These are phyloP conservation scores for Helianthus annuus DNA, from an alignment of 129 eudicot genomes.

Conservation along the genomic window HanXRQr2.0-SUNRISE NC_035433.2:138156973-138157472, in stretches of 20 bases:
- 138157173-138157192: no score
- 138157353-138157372: no score
- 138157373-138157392: not conserved
- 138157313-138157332: not conserved
- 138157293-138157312: not conserved
- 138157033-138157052: not conserved
- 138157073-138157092: not conserved
- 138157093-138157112: conserved; percentile 18
- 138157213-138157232: not conserved
- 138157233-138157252: conserved; percentile 12
- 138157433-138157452: no score
- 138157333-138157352: not conserved
- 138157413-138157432: not conserved
- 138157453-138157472: no score
- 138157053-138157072: not conserved
- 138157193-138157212: conserved; percentile 31
- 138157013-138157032: conserved; percentile 1
- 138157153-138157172: no score
- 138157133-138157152: not conserved
- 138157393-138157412: not conserved
- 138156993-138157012: not conserved
- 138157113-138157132: not conserved
- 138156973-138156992: conserved; percentile 39
- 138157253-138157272: conserved; percentile 2
- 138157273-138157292: not conserved